phyloP scores from a whole-genome alignment of 371 early-diverging fungal species.

The Fennellomyces sp. region DNA sequence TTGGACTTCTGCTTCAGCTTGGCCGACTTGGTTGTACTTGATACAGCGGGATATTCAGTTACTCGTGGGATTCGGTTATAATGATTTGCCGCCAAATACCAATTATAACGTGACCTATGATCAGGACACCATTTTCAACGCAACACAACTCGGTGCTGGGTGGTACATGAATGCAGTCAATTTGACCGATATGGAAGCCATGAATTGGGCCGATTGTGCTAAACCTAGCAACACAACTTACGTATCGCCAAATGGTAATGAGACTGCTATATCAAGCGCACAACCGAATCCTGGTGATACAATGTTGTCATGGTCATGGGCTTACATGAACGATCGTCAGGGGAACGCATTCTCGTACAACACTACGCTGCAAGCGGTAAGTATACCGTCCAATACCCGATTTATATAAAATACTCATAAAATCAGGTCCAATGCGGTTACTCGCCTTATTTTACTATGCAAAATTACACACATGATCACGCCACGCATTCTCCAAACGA shows the following conservation, averaged over 20 bases:
- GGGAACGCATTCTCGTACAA: constrained; percentile 13
- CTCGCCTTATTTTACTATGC: constrained; percentile 33
- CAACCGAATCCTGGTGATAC: neutral
- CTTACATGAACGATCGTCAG: constrained; percentile 17
- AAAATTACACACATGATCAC: constrained; percentile 18
- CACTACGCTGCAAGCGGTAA: constrained; percentile 24
- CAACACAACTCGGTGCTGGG: constrained; percentile 7
- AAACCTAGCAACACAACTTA: constrained; percentile 10
- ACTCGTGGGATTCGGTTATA: constrained; percentile 34
- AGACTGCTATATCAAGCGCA: neutral
- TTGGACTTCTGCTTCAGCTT: constrained; percentile 6
- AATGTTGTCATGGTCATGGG: constrained; percentile 23
- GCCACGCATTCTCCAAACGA: constrained; percentile 13
- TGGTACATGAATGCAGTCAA: constrained; percentile 8
- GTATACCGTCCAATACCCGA: neutral
- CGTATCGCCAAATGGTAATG: constrained; percentile 6
- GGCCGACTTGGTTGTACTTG: constrained; percentile 39
- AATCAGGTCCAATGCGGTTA: constrained; percentile 34
- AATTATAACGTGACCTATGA: constrained; percentile 23
- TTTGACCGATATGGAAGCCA: constrained; percentile 5
- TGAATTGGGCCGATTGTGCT: constrained; percentile 14
- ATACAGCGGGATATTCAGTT: constrained; percentile 27
- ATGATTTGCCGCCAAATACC: neutral
- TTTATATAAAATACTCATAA: neutral
- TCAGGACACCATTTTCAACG: constrained; percentile 22